Percentiles rank a stretch among this genome's conserved stretches.
These are phyloP conservation scores for Dichotomocladium elegans DNA, from an alignment of 371 early-diverging fungal genomes.

Conservation along the genomic window DNA sequence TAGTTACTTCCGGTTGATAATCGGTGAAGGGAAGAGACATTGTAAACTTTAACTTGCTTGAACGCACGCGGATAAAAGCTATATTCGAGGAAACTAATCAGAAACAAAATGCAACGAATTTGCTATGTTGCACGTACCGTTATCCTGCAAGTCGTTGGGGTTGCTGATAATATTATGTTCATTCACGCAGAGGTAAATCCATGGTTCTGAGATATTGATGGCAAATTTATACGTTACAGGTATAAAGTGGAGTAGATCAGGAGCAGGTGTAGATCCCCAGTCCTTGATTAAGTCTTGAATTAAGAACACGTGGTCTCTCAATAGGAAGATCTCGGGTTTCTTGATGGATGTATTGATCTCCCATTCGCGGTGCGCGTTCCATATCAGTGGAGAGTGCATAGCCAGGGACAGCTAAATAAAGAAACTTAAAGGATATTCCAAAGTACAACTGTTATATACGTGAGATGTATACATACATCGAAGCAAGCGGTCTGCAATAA, in stretches of 20 bases:
- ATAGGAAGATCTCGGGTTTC: slow-evolving; percentile 51
- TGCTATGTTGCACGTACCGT: slow-evolving; percentile 49
- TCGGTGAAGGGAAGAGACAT: slow-evolving; percentile 57
- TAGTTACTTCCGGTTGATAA: slow-evolving; percentile 56
- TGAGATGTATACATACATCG: slow-evolving; percentile 39
- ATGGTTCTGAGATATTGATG: slow-evolving; percentile 50
- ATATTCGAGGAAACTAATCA: not conserved
- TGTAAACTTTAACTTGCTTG: slow-evolving; percentile 37
- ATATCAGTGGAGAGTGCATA: slow-evolving; percentile 69
- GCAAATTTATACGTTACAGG: slow-evolving; percentile 66
- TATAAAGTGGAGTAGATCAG: slow-evolving; percentile 62
- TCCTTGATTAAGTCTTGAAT: slow-evolving; percentile 76
- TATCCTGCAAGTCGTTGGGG: slow-evolving; percentile 68
- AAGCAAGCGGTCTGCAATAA: slow-evolving; percentile 50
- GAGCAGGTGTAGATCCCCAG: slow-evolving; percentile 59
- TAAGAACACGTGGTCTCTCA: slow-evolving; percentile 83
- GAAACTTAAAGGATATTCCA: too few species aligned
- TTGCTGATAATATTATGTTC: slow-evolving; percentile 83
- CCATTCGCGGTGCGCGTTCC: slow-evolving; percentile 78
- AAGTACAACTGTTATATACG: too few species aligned
- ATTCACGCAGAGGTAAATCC: slow-evolving; percentile 70
- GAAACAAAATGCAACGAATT: not conserved
- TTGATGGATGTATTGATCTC: slow-evolving; percentile 45
- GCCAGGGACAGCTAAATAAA: slow-evolving; percentile 45
- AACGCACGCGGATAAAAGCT: slow-evolving; percentile 62